Percentiles rank a stretch among this genome's conserved stretches.
Evolutionary conservation across 371 early-diverging fungal species (phyloP).

Genomic region (Syncephalastrum monosporum): DNA sequence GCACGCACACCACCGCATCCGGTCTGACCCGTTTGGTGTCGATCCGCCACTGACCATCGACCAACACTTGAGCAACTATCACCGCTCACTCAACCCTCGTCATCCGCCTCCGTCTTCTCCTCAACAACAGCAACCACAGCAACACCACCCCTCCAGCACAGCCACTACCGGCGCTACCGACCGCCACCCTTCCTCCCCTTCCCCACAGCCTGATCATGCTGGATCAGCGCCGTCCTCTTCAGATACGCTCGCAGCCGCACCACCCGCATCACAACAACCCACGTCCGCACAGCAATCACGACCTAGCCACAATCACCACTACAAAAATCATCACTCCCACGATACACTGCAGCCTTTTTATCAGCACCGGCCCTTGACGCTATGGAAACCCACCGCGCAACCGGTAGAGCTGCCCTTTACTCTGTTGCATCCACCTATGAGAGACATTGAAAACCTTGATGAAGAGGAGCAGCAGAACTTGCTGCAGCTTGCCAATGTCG

Average conservation of each 20-base stretch:
- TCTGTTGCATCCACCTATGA: slow-evolving; percentile 29
- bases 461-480: slow-evolving; percentile 18
- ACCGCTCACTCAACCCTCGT: slow-evolving; percentile 18
- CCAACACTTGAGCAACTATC: slow-evolving; percentile 42
- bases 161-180: background rate
- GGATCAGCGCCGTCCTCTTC: background rate
- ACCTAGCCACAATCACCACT: background rate
- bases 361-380: slow-evolving; percentile 32
- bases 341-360: slow-evolving; percentile 16
- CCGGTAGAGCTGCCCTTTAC: slow-evolving; percentile 21
- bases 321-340: slow-evolving; percentile 9
- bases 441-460: slow-evolving; percentile 6
- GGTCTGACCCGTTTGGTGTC: slow-evolving; percentile 32
- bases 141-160: background rate
- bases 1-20: slow-evolving; percentile 45
- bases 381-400: slow-evolving; percentile 12
- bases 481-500: slow-evolving; percentile 38
- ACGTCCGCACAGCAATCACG: background rate
- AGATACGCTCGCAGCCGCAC: background rate
- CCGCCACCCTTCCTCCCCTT: background rate
- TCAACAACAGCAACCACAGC: slow-evolving; percentile 10
- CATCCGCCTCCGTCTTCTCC: slow-evolving; percentile 5
- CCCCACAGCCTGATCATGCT: background rate
- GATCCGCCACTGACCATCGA: slow-evolving; percentile 47
- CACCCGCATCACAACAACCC: slow-evolving; percentile 2